Evolutionary conservation across 441 rosid species (phyloP), one percentile per base, ranked within the genome.

Genomic region (Erysimum cheiri): DNA sequence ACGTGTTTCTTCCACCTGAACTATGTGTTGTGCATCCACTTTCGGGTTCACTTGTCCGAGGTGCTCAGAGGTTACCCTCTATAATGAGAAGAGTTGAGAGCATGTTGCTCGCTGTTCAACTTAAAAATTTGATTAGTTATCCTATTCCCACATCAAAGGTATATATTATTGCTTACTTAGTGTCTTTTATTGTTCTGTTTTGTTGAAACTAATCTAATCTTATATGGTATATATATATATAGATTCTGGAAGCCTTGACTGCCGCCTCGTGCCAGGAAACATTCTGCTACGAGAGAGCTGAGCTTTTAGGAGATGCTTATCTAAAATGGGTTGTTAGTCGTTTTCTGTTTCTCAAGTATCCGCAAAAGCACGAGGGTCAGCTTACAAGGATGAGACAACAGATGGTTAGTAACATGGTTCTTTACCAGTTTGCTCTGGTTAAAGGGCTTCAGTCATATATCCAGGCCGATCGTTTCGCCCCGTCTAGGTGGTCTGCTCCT

Each of bases 201-300:
- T 29, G 14, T 17, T 28, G 26, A 59, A 29, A 29, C 57, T 32
- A 26, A 31, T 40, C 15, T 66, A 9, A 12, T 37, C 64, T 41
- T 4, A 14, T 52, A 39, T 59, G 46, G 44, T 65, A 12, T 65
- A 12, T 65, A 22, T 71, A 11, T 79, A 35, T 58, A 36, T 84
- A 93, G 99, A 88, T 96, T 62, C 82, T 96, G 86, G 98, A 96
- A 77, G 98, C 99, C 60, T 80, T 91, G 86, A 96, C 99, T 52
- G 98, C 98, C 5, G 99, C 98, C 64, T 96, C 98, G 36, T 96
- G 99, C 88, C 99, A 96, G 77, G 99, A 96, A 82, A 91, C 97
- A 4, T 96, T 96, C 85, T 96, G 98, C 83, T 93, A 93, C 66
- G 99, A 96, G 76, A 91, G 99, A 85, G 99, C 99, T 7, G 98